These are phyloP conservation scores for Wallacemonas rigidus DNA, from an alignment of 208 protist genomes.

Conservation along the genomic window DNA sequence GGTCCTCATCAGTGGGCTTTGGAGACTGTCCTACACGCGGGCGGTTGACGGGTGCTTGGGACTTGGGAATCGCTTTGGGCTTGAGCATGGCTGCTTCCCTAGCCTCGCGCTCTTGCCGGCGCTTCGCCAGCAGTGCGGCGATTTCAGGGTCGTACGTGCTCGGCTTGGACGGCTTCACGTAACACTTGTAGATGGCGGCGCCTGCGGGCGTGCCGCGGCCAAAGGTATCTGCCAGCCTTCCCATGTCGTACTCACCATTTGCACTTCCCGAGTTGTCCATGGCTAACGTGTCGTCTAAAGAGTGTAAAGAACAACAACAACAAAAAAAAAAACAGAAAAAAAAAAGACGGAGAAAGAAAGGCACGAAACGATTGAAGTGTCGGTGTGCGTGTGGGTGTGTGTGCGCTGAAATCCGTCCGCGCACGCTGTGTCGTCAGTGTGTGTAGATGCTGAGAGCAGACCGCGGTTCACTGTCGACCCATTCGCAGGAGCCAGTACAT, in stretches of 20 bases:
- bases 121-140: constrained; percentile 49
- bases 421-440: too few relatives aligned
- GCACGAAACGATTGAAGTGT: not conserved
- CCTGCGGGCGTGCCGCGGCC: constrained; percentile 87
- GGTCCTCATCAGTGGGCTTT: constrained; percentile 50
- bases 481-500: too few relatives aligned
- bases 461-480: too few relatives aligned
- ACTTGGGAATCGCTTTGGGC: constrained; percentile 83
- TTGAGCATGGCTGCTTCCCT: constrained; percentile 57
- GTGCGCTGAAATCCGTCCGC: not conserved
- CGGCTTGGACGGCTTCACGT: constrained; percentile 66
- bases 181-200: constrained; percentile 88
- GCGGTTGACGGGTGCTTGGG: constrained; percentile 62
- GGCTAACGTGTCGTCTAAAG: not conserved
- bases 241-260: constrained; percentile 29
- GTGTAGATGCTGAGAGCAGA: too few relatives aligned
- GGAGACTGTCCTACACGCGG: constrained; percentile 60
- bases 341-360: not conserved
- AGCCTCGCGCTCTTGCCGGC: constrained; percentile 64
- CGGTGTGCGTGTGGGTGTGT: constrained; percentile 1
- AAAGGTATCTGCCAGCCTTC: constrained; percentile 61
- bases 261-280: not conserved
- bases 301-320: not conserved
- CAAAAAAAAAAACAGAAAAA: not conserved
- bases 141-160: constrained; percentile 85